phyloP scores from a whole-genome alignment of 1,139 yeast species.

The Dujonia santamariae region DNA sequence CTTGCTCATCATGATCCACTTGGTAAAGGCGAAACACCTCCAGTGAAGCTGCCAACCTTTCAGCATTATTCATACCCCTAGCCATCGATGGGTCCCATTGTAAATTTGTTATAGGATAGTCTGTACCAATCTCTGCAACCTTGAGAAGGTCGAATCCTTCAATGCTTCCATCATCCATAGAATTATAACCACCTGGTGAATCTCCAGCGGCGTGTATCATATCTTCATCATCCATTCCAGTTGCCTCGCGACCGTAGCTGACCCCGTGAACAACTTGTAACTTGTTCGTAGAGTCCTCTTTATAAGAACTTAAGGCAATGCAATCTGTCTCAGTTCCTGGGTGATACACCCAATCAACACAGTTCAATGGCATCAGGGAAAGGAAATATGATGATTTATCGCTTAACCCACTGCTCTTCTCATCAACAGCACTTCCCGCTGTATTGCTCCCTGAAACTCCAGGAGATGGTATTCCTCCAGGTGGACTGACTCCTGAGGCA shows the following conservation, averaged over 20 bases:
- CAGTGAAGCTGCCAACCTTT: conserved; percentile 62
- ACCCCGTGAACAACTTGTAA: conserved; percentile 47
- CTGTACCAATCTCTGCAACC: conserved; percentile 52
- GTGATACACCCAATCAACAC: conserved; percentile 61
- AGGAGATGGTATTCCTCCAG: not conserved
- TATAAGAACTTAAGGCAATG: conserved; percentile 64
- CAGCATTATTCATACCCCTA: conserved; percentile 21
- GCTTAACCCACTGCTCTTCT: not conserved
- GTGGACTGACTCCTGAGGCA: no score
- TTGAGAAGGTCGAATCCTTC: conserved; percentile 48
- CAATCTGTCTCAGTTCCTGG: conserved; percentile 40
- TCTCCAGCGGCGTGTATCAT: conserved; percentile 5
- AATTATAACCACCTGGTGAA: conserved; percentile 15
- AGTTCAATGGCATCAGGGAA: conserved; percentile 57
- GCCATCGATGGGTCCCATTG: conserved; percentile 67
- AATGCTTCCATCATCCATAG: conserved; percentile 16
- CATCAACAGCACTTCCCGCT: not conserved
- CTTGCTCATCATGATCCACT: conserved; percentile 29
- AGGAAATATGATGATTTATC: conserved; percentile 45
- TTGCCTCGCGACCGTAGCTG: conserved; percentile 24
- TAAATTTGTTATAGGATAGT: conserved; percentile 65
- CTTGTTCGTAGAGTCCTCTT: conserved; percentile 66
- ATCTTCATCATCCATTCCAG: conserved; percentile 7
- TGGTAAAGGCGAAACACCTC: conserved; percentile 72
- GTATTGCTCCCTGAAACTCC: conserved; percentile 1